Evolutionary conservation across 495 filamentous ascomycete species (phyloP), one percentile per base, ranked within the genome.

Genomic region (Penicillium maclennaniae): DNA sequence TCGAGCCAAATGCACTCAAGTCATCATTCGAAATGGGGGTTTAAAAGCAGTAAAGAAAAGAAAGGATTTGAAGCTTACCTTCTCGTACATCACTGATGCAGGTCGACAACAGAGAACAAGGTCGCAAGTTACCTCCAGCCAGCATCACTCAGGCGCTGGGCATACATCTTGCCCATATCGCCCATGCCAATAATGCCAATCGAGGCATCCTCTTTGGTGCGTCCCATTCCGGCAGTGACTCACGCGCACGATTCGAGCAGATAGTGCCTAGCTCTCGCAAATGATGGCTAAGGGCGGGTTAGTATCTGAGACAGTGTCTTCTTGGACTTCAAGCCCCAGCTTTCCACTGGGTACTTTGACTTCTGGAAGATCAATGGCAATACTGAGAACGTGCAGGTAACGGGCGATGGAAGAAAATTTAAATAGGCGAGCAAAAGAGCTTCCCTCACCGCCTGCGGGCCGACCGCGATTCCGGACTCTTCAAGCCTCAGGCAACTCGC

Each of bases 1-100:
- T 97, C 91, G 89, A 97, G 91, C 91, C 91, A 97, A 97, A 97
- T 97, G 91, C 91, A 88, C 91, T 97, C 91, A 89, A 88, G 90
- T 97, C 91, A 97, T 96, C 91, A 92, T 91, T 66, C 61, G 64
- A 75, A 62, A 47, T 47, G 49, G 25, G 41, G 52, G 58, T 58
- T 53, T 39, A 43, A 45, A 44, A 61, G 26, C 51, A 46, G n/a
- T n/a, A 37, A 45, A 45, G 57, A 45, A 48, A 56, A 51, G 20
- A 51, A 56, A 15, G 25, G 23, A 21, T n/a, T n/a, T n/a, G n/a
- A 47, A 53, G 62, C 69, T 72, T 67, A 70, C 67, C 72, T 61
- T 56, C 53, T 62, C 16, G 47, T 58, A 42, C 40, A 40, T 41
- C 17, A 42, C 45, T 45, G 31, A 34, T 16, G 42, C 31, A 23